Evolutionary conservation across 345 rosid genomes (phyloP).

Genomic region (Melaleuca alternifolia): DNA sequence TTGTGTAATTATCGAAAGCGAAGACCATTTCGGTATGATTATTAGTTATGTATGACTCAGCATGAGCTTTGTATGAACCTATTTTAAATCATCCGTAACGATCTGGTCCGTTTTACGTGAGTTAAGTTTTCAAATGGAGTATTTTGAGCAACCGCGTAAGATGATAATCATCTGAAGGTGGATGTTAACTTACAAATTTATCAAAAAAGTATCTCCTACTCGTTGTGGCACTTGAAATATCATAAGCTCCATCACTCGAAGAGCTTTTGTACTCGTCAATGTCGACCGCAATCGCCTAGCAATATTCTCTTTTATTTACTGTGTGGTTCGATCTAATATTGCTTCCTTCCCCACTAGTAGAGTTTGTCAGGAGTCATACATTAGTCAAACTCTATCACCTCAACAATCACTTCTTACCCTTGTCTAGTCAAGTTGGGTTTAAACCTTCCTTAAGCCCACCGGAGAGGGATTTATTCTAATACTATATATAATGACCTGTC

Average conservation of each 20-base stretch:
- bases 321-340: not conserved
- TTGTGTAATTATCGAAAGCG: not conserved
- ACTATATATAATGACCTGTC: not conserved
- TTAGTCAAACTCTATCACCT: not conserved
- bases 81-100: accelerated
- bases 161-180: not conserved
- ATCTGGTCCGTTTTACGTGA: accelerated
- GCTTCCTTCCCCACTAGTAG: not conserved
- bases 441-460: not conserved
- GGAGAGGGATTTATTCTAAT: not conserved
- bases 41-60: not conserved
- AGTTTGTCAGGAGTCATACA: not conserved
- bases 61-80: not conserved
- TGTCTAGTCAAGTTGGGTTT: not conserved
- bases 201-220: not conserved
- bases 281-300: not conserved
- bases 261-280: not conserved
- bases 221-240: not conserved
- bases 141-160: not conserved
- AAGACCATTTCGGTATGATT: not conserved
- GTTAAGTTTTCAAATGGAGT: accelerated
- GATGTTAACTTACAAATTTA: not conserved
- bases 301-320: not conserved
- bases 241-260: not conserved
- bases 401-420: not conserved